Evolutionary conservation across 306 rosid species (phyloP).

Genomic region (Trifolium pratense): DNA sequence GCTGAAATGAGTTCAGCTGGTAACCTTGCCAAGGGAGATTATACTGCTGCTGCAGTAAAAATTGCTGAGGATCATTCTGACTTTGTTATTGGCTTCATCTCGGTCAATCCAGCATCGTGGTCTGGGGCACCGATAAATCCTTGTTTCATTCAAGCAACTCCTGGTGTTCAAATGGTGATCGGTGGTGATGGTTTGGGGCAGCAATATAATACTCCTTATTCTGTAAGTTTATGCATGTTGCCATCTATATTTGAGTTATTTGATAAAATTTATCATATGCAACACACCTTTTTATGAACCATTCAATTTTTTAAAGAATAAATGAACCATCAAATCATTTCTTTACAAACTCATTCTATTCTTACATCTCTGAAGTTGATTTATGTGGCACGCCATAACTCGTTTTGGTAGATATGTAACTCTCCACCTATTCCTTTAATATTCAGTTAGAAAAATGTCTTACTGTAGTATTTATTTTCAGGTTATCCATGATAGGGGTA

Average conservation of each 20-base stretch:
- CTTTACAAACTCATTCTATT: too few species aligned
- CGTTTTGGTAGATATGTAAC: too few species aligned
- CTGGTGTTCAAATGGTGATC: conserved; percentile 75
- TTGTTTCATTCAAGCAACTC: conserved; percentile 84
- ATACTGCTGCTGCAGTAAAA: conserved; percentile 78
- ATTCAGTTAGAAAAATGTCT: too few species aligned
- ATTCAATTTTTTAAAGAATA: too few species aligned
- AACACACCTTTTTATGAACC: too few species aligned
- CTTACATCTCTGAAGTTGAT: too few species aligned
- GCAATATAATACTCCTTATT: conserved; percentile 85
- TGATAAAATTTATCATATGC: conserved; percentile 1
- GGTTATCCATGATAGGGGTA: conserved; percentile 79
- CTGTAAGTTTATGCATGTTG: conserved; percentile 59
- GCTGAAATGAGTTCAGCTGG: conserved; percentile 99
- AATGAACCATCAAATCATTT: too few species aligned
- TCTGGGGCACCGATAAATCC: conserved; percentile 73
- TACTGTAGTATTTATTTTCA: too few species aligned
- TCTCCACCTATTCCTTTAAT: too few species aligned
- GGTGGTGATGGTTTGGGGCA: conserved; percentile 94
- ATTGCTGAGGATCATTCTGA: conserved; percentile 90
- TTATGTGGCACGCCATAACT: too few species aligned
- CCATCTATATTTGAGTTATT: background rate
- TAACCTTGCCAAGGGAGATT: conserved; percentile 91
- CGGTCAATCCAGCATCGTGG: conserved; percentile 94
- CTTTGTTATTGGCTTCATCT: conserved; percentile 90